These are phyloP conservation scores for Taxillus chinensis DNA, from an alignment of 164 flowering plant genomes.

Conservation along the genomic window DNA sequence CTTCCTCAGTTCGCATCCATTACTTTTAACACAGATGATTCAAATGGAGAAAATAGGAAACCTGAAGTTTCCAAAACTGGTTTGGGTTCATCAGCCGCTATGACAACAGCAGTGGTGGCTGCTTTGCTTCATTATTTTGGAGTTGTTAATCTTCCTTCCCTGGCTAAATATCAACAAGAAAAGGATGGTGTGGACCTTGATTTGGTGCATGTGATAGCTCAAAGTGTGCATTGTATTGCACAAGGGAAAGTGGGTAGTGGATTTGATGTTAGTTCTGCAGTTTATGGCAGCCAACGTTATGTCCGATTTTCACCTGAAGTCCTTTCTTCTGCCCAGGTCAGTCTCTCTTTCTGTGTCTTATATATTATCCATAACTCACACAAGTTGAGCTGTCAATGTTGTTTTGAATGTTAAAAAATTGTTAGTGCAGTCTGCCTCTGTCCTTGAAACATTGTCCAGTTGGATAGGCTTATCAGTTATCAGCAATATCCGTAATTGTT, in stretches of 20 bases:
- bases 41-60: conserved; percentile 50
- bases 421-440: too few species aligned
- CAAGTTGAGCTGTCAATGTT: background rate
- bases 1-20: conserved; percentile 86
- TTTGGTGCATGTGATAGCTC: conserved; percentile 80
- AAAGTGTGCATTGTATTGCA: conserved; percentile 92
- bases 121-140: conserved; percentile 88
- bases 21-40: conserved; percentile 62
- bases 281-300: conserved; percentile 97
- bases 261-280: conserved; percentile 98
- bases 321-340: conserved; percentile 88
- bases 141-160: conserved; percentile 52
- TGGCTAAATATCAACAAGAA: conserved; percentile 18
- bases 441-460: too few species aligned
- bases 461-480: too few species aligned
- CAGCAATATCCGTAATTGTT: too few species aligned
- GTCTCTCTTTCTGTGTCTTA: background rate
- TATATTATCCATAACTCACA: background rate
- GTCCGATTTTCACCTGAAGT: conserved; percentile 91
- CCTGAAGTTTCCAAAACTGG: conserved; percentile 99
- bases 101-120: conserved; percentile 96
- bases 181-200: conserved; percentile 42
- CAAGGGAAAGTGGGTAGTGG: conserved; percentile 99
- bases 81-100: conserved; percentile 96
- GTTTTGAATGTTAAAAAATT: background rate